These are phyloP conservation scores for Novymonas esmeraldas DNA, from an alignment of 208 protist species.

Conservation along the genomic window DNA sequence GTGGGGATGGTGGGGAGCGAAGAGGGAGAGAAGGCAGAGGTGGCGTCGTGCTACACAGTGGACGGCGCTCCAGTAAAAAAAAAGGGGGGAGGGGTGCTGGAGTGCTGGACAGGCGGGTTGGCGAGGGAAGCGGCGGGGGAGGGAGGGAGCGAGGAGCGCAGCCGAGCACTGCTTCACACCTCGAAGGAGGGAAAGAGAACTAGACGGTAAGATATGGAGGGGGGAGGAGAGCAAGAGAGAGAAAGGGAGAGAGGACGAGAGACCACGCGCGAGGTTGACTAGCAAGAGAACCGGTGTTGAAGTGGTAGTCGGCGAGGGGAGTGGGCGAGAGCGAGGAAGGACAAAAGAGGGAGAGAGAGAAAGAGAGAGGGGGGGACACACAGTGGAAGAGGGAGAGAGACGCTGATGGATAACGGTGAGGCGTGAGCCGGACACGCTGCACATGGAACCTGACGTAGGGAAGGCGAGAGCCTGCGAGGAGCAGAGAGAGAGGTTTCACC, in stretches of 20 bases:
- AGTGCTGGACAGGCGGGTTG: no score
- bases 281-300: not conserved
- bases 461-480: no score
- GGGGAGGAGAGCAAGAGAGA: not conserved
- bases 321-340: not conserved
- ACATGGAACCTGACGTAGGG: no score
- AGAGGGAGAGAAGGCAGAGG: not conserved
- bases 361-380: slow-evolving; percentile 1
- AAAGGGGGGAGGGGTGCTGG: no score
- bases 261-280: not conserved
- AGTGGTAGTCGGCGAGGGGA: not conserved
- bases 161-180: not conserved
- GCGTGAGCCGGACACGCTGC: no score
- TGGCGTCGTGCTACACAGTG: no score
- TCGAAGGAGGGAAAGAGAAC: not conserved
- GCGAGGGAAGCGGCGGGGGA: not conserved
- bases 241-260: not conserved
- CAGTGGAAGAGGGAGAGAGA: not conserved
- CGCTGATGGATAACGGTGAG: no score
- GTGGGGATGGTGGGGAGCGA: not conserved
- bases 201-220: not conserved
- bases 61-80: no score
- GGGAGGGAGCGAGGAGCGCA: not conserved
- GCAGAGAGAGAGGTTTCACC: no score
- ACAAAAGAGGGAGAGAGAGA: not conserved